Evolutionary conservation across 164 flowering plant genomes (phyloP).

Genomic region (Tetrastigma voinierianum): DNA sequence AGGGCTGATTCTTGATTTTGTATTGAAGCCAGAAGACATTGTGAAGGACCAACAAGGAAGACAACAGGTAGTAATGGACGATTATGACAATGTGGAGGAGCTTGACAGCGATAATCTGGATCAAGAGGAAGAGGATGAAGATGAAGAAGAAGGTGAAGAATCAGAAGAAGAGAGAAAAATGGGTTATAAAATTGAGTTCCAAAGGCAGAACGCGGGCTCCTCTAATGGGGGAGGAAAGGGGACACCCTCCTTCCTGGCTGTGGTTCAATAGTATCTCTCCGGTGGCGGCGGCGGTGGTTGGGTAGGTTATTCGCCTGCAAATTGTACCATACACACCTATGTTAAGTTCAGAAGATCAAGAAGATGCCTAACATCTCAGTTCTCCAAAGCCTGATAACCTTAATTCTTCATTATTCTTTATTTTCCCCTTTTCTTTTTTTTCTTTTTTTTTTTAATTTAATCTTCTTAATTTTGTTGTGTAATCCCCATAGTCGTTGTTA

Average conservation of each 20-base stretch:
- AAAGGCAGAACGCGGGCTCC: constrained; percentile 32
- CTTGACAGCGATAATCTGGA: constrained; percentile 25
- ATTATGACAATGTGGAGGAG: constrained; percentile 28
- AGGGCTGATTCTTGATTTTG: constrained; percentile 43
- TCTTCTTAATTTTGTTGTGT: background rate
- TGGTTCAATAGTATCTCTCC: constrained; percentile 51
- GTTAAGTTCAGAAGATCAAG: constrained; percentile 16
- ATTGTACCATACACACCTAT: constrained; percentile 44
- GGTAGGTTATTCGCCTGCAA: background rate
- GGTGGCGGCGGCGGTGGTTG: background rate
- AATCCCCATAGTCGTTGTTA: background rate
- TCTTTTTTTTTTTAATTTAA: background rate
- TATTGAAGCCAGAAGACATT: constrained; percentile 80
- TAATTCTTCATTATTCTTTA: background rate
- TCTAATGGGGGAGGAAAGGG: constrained; percentile 41
- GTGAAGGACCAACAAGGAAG: constrained; percentile 36
- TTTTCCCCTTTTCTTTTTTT: background rate
- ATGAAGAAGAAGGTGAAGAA: constrained; percentile 32
- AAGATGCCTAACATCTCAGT: constrained; percentile 8
- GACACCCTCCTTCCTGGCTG: constrained; percentile 39
- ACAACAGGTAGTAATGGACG: constrained; percentile 13
- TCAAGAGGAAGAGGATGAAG: constrained; percentile 28
- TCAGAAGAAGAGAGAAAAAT: constrained; percentile 35
- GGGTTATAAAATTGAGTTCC: constrained; percentile 48
- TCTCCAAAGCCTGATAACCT: constrained; percentile 3